Base-by-base conservation (phyloP, 1,284 basidiomycete species). In the Anthracocystis walkeri region DNA sequence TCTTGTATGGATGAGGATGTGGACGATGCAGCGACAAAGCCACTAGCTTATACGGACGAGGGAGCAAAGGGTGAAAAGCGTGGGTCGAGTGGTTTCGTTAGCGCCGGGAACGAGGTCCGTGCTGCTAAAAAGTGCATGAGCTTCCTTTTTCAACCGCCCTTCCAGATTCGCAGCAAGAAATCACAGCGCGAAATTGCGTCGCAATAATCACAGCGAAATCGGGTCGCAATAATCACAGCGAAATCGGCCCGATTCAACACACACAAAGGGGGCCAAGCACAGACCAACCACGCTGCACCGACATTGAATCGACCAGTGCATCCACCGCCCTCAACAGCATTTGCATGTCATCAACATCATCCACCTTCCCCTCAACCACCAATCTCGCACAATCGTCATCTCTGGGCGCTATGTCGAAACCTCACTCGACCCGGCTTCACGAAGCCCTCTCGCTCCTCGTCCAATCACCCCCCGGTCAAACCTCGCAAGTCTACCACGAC, bases 381-480 rank as follows among this genome's bases (percentile, higher is more conserved):
- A n/a, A n/a, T 8, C 48, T 5, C 16, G 7, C 18, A 29, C 23
- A 14, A 27, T 25, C 25, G 16, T 16, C 11, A 18, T 2, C 16
- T 23, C 4, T 2, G 18, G 21, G 12, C 33, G 65, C 20, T 10
- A 66, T 66, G 65, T 60, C 71, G 10, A 42, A 51, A 31, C 29
- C 59, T 12, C 57, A 44, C 25, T 49, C 65, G 1, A 38, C 56
- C 20, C 52, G 75, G 35, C 60, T 77, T 21, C 38, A 65, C 45
- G 48, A 65, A n/a, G 69, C 66, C 31, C 49, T 65, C 7, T 50
- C 57, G 14, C 70, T 80, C 14, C 67, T 80, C 12, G 31, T 65
- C 41, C 78, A 80, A 56, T 71, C 78, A 7, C 78, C 78, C 7
- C 78, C 78, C 20, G 78, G 78, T 16, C 78, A 80, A 48, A 74